A percentile compares a stretch with the other conserved stretches of the same genome.
Evolutionary conservation across 305 asterid genomes (phyloP).

Genomic region (Lippia alba): DNA sequence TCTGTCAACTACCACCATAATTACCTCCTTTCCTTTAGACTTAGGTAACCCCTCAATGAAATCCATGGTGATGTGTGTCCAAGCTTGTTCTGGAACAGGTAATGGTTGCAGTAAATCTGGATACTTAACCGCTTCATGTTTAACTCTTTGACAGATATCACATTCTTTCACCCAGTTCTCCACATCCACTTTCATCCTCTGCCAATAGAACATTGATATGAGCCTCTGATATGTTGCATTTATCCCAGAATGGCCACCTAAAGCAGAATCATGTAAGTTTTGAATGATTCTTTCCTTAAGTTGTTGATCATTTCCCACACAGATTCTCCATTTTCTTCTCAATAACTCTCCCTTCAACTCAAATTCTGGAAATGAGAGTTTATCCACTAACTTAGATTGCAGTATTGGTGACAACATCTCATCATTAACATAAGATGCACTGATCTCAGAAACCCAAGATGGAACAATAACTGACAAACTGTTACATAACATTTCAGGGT

Average conservation of each 20-base stretch:
- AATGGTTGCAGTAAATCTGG: no score
- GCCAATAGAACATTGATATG: background rate
- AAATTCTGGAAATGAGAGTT: background rate
- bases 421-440: background rate
- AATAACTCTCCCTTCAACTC: no score
- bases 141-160: background rate
- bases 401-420: background rate
- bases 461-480: background rate
- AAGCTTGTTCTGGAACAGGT: no score
- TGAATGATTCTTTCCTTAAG: no score
- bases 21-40: no score
- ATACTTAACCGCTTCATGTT: background rate
- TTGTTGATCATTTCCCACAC: background rate
- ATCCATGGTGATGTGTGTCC: no score
- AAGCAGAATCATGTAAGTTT: no score
- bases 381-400: background rate
- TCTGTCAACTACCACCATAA: no score
- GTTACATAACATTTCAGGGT: background rate
- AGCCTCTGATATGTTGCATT: background rate
- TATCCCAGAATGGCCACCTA: background rate
- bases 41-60: no score
- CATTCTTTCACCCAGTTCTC: background rate
- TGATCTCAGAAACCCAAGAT: background rate
- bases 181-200: background rate
- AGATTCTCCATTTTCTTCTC: background rate